Base-by-base conservation (phyloP, 768 basidiomycete genomes). In the Pleurotus tuber-regium region DNA sequence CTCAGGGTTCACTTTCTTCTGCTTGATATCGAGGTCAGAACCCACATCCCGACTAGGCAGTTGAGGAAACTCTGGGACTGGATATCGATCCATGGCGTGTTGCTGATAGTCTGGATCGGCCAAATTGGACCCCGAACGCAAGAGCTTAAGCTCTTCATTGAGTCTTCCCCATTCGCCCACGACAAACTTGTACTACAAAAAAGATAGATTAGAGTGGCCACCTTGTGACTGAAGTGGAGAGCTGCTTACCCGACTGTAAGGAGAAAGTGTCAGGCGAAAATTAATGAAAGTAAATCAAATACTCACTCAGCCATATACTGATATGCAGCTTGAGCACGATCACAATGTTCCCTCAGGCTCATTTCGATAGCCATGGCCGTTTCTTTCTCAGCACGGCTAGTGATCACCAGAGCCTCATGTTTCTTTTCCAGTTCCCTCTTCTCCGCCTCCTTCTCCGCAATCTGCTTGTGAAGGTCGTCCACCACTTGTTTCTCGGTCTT, bases 331-430 rank as follows among this genome's bases (percentile, higher is more conserved):
- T 76, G 73, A 54, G 80, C 71, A 31, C 73, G 66, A 43, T 69
- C 69, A 46, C 75, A 77, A 57, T 80, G 79, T 25, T 79, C 76
- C 54, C 78, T 72, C 55, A 87, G 68, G 57, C 67, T 78, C 50
- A 63, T 74, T 69, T 84, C 81, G 29, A 78, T 70, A 8, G 69
- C 71, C 36, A 77, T 62, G 6, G 82, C 75, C 2, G 72, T 71
- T 19, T 83, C 76, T 56, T 70, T 75, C 61, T 84, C 84, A 41
- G 75, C 73, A 21, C 68, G 68, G 23, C 73, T 72, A 43, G 63
- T 63, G 30, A 68, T 63, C 35, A 70, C 62, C 35, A 76, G 54
- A 9, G 76, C 73, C 25, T 74, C 68, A 36, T 75, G 67, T 61
- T 72, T 73, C 38, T 56, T 60, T 36, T 66, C 60, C 25, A 72